phyloP scores from a whole-genome alignment of 108 stramenopile genomes.

The Cyclotella baltica region DNA sequence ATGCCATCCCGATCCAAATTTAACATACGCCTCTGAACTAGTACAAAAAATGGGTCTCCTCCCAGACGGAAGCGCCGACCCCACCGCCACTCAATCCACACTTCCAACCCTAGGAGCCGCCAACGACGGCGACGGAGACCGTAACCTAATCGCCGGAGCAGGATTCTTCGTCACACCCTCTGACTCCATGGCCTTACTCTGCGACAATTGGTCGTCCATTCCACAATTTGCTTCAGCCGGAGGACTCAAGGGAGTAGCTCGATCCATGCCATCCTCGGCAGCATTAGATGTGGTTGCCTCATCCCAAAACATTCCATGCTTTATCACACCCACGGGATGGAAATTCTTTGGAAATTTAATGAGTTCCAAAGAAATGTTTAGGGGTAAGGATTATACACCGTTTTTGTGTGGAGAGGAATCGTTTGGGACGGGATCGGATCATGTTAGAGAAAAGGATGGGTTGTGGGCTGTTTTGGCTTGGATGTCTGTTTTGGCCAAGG shows the following conservation, averaged over 20 bases:
- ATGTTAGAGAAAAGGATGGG: slow-evolving; percentile 99
- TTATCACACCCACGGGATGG: slow-evolving; percentile 99
- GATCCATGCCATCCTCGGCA: slow-evolving; percentile 98
- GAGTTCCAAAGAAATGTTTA: slow-evolving; percentile 94
- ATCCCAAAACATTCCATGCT: slow-evolving; percentile 83
- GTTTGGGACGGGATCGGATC: slow-evolving; percentile 98
- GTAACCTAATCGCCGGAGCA: slow-evolving; percentile 98
- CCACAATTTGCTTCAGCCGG: slow-evolving; percentile 93
- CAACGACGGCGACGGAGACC: slow-evolving; percentile 99
- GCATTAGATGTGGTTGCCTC: slow-evolving; percentile 97
- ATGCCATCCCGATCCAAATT: slow-evolving; percentile 98
- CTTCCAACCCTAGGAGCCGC: slow-evolving; percentile 95
- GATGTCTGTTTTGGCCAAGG: slow-evolving; percentile 95
- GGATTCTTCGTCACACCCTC: slow-evolving; percentile 99
- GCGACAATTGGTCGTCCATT: slow-evolving; percentile 95
- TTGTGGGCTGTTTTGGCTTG: slow-evolving; percentile 99
- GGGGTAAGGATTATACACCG: slow-evolving; percentile 89
- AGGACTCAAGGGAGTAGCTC: slow-evolving; percentile 94
- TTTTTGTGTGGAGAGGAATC: slow-evolving; percentile 99
- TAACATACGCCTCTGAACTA: slow-evolving; percentile 96
- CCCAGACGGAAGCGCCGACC: slow-evolving; percentile 79
- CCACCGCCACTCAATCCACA: slow-evolving; percentile 38
- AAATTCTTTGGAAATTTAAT: slow-evolving; percentile 99
- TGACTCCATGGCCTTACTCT: slow-evolving; percentile 97
- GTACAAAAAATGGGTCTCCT: slow-evolving; percentile 92